Percentiles rank a stretch among this genome's conserved stretches.
phyloP scores from a whole-genome alignment of 2,329 filamentous ascomycete genomes.

The Colletotrichum sp. region DNA sequence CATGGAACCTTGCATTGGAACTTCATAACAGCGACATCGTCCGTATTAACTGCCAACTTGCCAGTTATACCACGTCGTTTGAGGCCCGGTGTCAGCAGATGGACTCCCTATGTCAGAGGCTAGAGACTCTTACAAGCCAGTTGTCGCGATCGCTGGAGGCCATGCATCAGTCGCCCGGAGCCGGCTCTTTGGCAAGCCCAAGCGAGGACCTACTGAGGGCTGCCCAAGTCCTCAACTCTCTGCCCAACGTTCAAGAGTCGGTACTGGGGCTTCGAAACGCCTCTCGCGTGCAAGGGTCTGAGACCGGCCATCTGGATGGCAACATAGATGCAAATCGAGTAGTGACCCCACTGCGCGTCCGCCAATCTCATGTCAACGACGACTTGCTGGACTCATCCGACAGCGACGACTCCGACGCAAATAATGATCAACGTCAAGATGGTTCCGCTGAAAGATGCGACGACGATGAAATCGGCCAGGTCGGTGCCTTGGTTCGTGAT shows the following conservation, averaged over 20 bases:
- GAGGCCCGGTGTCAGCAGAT: slow-evolving; percentile 30
- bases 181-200: background rate
- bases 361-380: background rate
- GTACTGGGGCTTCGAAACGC: background rate
- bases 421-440: background rate
- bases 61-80: slow-evolving; percentile 24
- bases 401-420: background rate
- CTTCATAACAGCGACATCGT: background rate
- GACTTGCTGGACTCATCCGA: background rate
- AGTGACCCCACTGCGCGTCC: background rate
- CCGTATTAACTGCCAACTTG: background rate
- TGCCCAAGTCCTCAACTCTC: slow-evolving; percentile 19
- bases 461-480: background rate
- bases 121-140: slow-evolving; percentile 24
- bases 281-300: background rate
- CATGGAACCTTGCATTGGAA: background rate
- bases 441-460: background rate
- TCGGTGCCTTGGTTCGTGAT: slow-evolving; percentile 28
- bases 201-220: slow-evolving; percentile 18
- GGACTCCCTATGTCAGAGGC: slow-evolving; percentile 26
- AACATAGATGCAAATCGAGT: background rate
- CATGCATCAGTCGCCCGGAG: background rate
- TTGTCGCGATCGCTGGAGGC: slow-evolving; percentile 16
- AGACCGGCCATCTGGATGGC: background rate
- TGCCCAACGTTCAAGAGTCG: background rate